These are phyloP conservation scores for Tolypocladium paradoxum DNA, from an alignment of 2,329 filamentous ascomycete species.

Conservation along the genomic window DNA sequence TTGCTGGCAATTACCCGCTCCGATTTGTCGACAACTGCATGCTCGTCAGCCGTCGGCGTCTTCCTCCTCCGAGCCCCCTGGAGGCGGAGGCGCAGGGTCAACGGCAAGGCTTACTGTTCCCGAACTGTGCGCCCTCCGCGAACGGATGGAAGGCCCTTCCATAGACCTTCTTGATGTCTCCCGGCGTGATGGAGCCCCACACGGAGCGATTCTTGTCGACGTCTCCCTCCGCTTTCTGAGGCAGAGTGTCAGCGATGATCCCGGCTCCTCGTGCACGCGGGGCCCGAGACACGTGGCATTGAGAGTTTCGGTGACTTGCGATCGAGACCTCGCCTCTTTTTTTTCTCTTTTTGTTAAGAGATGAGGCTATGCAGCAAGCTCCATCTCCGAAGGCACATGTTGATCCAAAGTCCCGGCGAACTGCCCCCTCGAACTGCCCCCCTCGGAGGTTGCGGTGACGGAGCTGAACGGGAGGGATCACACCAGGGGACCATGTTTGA, in stretches of 20 bases:
- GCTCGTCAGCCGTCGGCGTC: not conserved
- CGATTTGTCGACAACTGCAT: conserved; percentile 8
- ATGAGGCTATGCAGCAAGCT: not conserved
- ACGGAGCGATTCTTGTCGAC: conserved; percentile 7
- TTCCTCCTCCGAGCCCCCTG: not conserved
- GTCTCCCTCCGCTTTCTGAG: conserved; percentile 3
- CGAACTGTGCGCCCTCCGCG: conserved; percentile 6
- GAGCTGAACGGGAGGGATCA: not conserved
- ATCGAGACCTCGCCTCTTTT: not conserved
- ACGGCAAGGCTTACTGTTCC: conserved; percentile 2
- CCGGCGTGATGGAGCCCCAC: conserved; percentile 6
- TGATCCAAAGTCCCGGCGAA: not conserved
- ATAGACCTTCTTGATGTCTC: conserved; percentile 8
- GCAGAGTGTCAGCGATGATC: not conserved
- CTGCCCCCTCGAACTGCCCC: not conserved
- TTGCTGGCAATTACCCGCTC: conserved; percentile 10
- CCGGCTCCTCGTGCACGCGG: not conserved
- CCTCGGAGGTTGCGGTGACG: not conserved
- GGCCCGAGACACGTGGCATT: not conserved
- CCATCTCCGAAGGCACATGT: not conserved
- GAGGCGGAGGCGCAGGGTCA: not conserved
- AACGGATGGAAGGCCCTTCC: conserved; percentile 9
- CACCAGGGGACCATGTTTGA: not conserved
- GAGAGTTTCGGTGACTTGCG: not conserved
- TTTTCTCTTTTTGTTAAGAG: not conserved